These are phyloP conservation scores for Epichloe sibirici DNA, from an alignment of 2,329 filamentous ascomycete species.

Conservation along the genomic window DNA sequence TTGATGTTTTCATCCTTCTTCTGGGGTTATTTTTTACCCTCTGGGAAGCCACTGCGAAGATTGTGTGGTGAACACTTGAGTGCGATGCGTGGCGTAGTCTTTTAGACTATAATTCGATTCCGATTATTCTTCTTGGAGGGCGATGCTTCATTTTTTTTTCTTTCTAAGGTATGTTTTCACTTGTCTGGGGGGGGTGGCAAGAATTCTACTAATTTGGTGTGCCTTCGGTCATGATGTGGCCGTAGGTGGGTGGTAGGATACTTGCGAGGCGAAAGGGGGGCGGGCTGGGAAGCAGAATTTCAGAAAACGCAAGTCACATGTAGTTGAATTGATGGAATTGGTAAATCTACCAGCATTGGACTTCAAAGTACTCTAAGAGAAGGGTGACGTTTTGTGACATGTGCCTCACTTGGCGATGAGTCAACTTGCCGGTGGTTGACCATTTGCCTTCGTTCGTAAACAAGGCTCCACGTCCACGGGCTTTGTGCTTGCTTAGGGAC, in stretches of 20 bases:
- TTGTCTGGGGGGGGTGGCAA: not conserved
- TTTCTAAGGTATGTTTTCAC: constrained; percentile 7
- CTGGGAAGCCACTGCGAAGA: constrained; percentile 14
- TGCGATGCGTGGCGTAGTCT: constrained; percentile 14
- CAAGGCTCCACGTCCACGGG: too few species aligned
- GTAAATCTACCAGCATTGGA: not conserved
- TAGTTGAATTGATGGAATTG: too few species aligned
- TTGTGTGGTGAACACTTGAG: constrained; percentile 14
- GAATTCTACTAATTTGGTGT: constrained; percentile 4
- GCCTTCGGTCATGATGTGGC: not conserved
- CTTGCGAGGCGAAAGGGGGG: not conserved
- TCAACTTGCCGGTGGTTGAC: not conserved
- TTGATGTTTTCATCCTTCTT: not conserved
- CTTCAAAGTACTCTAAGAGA: not conserved
- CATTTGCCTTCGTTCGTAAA: not conserved
- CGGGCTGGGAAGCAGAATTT: not conserved
- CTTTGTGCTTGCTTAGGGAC: not conserved
- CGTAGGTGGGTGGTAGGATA: not conserved
- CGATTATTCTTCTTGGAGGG: constrained; percentile 14
- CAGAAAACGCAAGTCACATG: not conserved
- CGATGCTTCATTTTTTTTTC: constrained; percentile 12
- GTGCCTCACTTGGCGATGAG: not conserved
- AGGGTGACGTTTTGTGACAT: not conserved
- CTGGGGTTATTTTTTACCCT: constrained; percentile 2
- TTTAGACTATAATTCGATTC: constrained; percentile 14